phyloP scores from a whole-genome alignment of 371 early-diverging fungal species.

The Thermomucor indicae-seudaticae region DNA sequence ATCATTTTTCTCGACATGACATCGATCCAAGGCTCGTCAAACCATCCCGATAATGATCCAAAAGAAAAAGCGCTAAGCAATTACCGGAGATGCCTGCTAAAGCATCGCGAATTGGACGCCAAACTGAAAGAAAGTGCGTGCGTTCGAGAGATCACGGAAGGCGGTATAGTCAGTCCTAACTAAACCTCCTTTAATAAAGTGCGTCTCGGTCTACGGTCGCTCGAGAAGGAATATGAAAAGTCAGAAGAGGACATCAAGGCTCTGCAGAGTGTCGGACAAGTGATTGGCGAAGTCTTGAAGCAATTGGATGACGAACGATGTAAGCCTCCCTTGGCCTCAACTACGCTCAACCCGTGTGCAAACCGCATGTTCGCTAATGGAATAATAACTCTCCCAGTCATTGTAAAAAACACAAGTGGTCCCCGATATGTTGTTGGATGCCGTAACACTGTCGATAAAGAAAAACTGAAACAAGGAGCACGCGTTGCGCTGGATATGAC shows the following conservation, averaged over 20 bases:
- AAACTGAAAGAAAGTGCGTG: conserved; percentile 88
- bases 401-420: conserved; percentile 98
- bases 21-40: conserved; percentile 22
- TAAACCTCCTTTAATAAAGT: conserved; percentile 48
- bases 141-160: background rate
- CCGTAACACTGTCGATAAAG: conserved; percentile 90
- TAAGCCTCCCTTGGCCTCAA: conserved; percentile 29
- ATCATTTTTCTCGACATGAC: no score
- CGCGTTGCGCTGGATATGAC: conserved; percentile 99
- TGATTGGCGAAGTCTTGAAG: conserved; percentile 99
- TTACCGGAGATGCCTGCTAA: conserved; percentile 86
- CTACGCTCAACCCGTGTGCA: background rate
- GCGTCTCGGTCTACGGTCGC: conserved; percentile 77
- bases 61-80: conserved; percentile 70
- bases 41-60: conserved; percentile 34
- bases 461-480: conserved; percentile 90
- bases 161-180: no score
- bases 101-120: conserved; percentile 93
- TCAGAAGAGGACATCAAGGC: conserved; percentile 99
- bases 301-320: conserved; percentile 97
- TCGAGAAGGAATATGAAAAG: conserved; percentile 90
- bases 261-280: conserved; percentile 98
- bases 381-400: conserved; percentile 55
- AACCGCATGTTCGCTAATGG: background rate
- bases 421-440: conserved; percentile 99